A percentile compares a stretch with the other conserved stretches of the same genome.
phyloP scores from a whole-genome alignment of 2,329 filamentous ascomycete species.

The Geosmithia putterillii region DNA sequence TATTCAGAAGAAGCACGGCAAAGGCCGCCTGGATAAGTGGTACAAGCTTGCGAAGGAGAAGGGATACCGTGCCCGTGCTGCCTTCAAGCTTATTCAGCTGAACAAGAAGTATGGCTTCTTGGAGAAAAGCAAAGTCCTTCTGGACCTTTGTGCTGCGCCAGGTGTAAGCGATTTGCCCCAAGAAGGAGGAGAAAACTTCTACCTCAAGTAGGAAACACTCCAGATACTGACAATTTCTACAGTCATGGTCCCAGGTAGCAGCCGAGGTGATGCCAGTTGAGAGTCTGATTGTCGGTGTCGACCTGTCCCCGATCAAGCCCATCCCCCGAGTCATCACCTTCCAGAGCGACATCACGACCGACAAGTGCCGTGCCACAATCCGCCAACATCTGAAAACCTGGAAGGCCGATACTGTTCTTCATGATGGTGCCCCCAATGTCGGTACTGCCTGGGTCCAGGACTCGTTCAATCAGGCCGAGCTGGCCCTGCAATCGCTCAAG shows the following conservation, averaged over 20 bases:
- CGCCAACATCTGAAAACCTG: conserved; percentile 83
- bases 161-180: conserved; percentile 44
- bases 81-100: conserved; percentile 94
- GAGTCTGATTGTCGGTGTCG: conserved; percentile 87
- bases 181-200: background rate
- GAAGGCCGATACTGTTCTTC: conserved; percentile 91
- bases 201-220: background rate
- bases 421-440: conserved; percentile 96
- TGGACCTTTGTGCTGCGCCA: conserved; percentile 95
- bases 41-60: conserved; percentile 98
- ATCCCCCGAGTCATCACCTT: conserved; percentile 92
- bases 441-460: conserved; percentile 98
- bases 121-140: conserved; percentile 87
- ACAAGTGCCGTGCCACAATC: conserved; percentile 87
- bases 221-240: conserved; percentile 13
- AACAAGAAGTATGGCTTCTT: conserved; percentile 99
- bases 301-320: conserved; percentile 88
- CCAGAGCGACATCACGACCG: conserved; percentile 95
- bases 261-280: conserved; percentile 87
- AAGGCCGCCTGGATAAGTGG: conserved; percentile 97
- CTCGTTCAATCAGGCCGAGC: conserved; percentile 92
- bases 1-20: conserved; percentile 97
- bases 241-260: conserved; percentile 94
- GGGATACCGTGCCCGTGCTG: conserved; percentile 87
- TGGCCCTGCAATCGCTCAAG: conserved; percentile 83